Base-by-base conservation (phyloP, 495 filamentous ascomycete genomes). In the Trichoderma erinaceum region DNA sequence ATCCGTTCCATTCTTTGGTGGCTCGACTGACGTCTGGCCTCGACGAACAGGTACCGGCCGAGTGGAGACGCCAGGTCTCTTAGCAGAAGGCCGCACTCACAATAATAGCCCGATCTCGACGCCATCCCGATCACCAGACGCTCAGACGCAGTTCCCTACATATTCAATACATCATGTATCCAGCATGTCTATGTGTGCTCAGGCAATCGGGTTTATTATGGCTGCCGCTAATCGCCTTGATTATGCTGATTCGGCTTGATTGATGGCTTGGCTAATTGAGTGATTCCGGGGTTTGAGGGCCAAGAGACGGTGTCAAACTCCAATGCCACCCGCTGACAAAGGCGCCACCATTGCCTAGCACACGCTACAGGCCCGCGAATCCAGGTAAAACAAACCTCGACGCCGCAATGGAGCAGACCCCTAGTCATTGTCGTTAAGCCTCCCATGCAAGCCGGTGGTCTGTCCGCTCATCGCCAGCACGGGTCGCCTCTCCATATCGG, bases 21-120 rank as follows among this genome's bases (percentile, higher is more conserved):
- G 56, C 56, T 61, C 29, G 56, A 61, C 56, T 27, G 56, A 32
- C 56, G 56, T 61, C 25, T 61, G 11, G 35, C 35, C 35, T 38
- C 35, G 25, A 61, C 56, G 56, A 61, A 61, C 56, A 61, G 56
- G 56, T 61, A 61, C 56, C 56, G 25, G 13, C 56, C 8, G 56
- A 25, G 56, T 61, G 56, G 56, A 61, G 56, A 10, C 18, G n/a
- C 56, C 56, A 61, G 56, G 35, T 7, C 35, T 32, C 4, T 25
- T 11, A 15, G 27, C 25, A 61, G 18, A 21, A 0, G n/a, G 3
- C 11, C 21, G 50, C 15, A 10, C n/a, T 21, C 23, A 29, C n/a
- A 29, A 61, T 2, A 32, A 32, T 18, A 61, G 56, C 27, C 56
- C 56, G 56, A 61, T 61, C 25, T 61, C 56, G 56, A 61, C 56